These are phyloP conservation scores for Arabis hirsuta DNA, from an alignment of 345 rosid species.

Conservation along the genomic window DNA sequence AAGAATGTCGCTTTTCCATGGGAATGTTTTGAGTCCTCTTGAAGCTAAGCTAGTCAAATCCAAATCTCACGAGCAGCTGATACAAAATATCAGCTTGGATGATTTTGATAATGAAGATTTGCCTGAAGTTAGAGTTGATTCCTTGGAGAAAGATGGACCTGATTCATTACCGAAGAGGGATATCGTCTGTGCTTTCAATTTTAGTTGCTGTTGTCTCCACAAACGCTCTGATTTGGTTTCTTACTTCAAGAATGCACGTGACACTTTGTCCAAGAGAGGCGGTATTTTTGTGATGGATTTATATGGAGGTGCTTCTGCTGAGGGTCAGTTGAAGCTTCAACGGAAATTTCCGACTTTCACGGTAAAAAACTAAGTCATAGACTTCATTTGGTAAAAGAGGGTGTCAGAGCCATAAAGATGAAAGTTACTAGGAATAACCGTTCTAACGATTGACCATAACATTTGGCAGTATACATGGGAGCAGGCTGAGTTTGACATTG, in stretches of 20 bases:
- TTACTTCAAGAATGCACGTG: conserved; percentile 73
- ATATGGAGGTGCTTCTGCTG: conserved; percentile 91
- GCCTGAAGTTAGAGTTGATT: conserved; percentile 35
- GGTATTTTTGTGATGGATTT: conserved; percentile 91
- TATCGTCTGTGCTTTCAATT: conserved; percentile 90
- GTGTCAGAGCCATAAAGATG: not conserved
- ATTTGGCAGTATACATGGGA: conserved; percentile 80
- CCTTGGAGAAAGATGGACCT: conserved; percentile 42
- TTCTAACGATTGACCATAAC: not conserved
- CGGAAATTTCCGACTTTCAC: conserved; percentile 78
- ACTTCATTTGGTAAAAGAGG: not conserved
- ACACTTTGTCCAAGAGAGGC: conserved; percentile 69
- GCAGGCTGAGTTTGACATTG: conserved; percentile 84
- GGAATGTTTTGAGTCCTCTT: conserved; percentile 76
- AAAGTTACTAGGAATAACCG: not conserved
- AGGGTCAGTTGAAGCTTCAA: conserved; percentile 73
- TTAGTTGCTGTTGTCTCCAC: conserved; percentile 93
- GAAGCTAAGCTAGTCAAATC: conserved; percentile 64
- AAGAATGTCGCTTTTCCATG: conserved; percentile 82
- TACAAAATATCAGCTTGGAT: conserved; percentile 48
- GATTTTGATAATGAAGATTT: conserved; percentile 41
- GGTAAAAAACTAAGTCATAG: conserved; percentile 44
- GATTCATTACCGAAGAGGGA: conserved; percentile 63
- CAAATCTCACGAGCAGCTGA: conserved; percentile 55
- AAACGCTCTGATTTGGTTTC: conserved; percentile 68